These are phyloP conservation scores for Lipomyces mesembrius DNA, from an alignment of 805 yeast species.

Conservation along the genomic window DNA sequence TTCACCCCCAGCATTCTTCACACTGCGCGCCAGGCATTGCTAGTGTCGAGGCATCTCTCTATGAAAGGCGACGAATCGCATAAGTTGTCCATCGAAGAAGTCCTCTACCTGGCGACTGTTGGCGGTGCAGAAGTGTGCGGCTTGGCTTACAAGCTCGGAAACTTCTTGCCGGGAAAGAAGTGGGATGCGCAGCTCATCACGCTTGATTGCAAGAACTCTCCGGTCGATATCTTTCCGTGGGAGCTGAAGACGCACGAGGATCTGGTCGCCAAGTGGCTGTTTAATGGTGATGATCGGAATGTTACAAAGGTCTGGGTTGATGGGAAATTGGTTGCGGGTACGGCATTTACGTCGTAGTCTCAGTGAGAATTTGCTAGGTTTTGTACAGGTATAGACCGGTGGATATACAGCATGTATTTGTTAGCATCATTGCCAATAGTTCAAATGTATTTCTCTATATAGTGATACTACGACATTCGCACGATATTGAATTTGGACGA, in stretches of 20 bases:
- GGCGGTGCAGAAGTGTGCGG: slow-evolving; percentile 87
- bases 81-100: slow-evolving; percentile 70
- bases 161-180: slow-evolving; percentile 74
- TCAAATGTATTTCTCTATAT: neutral
- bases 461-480: neutral
- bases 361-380: slow-evolving; percentile 43
- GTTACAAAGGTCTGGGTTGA: slow-evolving; percentile 79
- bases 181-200: slow-evolving; percentile 86
- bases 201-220: slow-evolving; percentile 55
- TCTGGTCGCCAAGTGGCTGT: slow-evolving; percentile 85
- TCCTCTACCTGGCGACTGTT: slow-evolving; percentile 76
- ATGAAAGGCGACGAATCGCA: slow-evolving; percentile 56
- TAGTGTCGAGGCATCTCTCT: slow-evolving; percentile 72
- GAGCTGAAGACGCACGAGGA: slow-evolving; percentile 53
- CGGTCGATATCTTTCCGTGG: slow-evolving; percentile 77
- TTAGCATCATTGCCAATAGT: neutral
- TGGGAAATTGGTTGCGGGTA: slow-evolving; percentile 66
- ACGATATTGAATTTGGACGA: neutral
- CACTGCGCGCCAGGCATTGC: slow-evolving; percentile 69
- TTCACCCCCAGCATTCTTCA: slow-evolving; percentile 66
- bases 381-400: neutral
- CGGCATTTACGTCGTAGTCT: slow-evolving; percentile 4
- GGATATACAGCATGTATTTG: neutral
- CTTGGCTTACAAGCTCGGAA: slow-evolving; percentile 62
- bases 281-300: slow-evolving; percentile 92